Conservation (phyloP, 345 rosid genomes). For the Eucalyptus urophylla region DNA sequence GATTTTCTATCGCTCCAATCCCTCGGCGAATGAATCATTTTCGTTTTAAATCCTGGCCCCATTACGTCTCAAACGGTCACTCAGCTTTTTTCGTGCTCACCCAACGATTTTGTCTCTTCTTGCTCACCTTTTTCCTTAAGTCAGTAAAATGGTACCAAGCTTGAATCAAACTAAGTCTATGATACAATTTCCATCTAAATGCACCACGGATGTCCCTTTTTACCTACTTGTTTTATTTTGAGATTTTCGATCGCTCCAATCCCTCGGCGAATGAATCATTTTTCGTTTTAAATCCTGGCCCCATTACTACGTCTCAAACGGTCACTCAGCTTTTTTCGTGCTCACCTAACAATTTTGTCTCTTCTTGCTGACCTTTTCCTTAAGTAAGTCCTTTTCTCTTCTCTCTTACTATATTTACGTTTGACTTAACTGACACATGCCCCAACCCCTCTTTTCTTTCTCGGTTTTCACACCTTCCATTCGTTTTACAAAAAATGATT, state of each 20-base stretch:
- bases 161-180: background rate
- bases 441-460: background rate
- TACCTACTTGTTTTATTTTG: background rate
- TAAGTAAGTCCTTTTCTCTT: background rate
- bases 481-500: no score
- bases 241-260: background rate
- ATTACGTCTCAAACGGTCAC: background rate
- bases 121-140: background rate
- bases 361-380: background rate
- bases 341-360: background rate
- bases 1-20: background rate
- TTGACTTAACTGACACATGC: background rate
- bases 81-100: no score
- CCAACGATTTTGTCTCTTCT: no score
- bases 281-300: background rate
- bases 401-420: background rate
- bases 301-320: background rate
- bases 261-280: background rate
- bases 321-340: background rate
- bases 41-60: background rate
- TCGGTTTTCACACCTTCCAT: background rate
- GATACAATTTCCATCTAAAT: background rate
- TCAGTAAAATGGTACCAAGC: background rate
- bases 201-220: background rate
- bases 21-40: background rate